Evolutionary conservation across 1,284 basidiomycete genomes (phyloP), one percentile per base, ranked within the genome.

Genomic region (Kalmanozyma brasiliensis): DNA sequence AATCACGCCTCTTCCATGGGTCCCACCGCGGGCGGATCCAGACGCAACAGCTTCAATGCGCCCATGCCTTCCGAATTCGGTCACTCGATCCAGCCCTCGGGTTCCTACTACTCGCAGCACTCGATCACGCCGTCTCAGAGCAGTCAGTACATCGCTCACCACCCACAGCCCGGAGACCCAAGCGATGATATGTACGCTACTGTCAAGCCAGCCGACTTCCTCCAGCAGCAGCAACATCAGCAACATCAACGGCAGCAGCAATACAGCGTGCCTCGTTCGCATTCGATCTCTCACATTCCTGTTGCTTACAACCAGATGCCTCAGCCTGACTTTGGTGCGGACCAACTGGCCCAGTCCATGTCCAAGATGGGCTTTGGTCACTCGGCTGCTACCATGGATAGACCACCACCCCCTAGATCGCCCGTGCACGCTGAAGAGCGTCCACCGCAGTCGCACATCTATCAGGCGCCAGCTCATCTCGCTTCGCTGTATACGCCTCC

Each of bases 361-460:
- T 63, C 60, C 9, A 43, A 49, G 11, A 72, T 72, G 69, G 52
- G 58, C 29, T 62, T 71, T 22, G 33, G 49, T 8, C 61, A 65
- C 20, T 42, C 58, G 9, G 33, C 48, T 1, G 37, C 23, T 4
- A 30, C 34, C n/a, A 26, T 37, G 49, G 64, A 66, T 17, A 63
- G 52, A 32, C 66, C 52, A 8, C 19, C 48, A 40, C 53, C 51
- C 11, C 52, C 49, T 22, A 56, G 37, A 5, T 45, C 66, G 16
- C 56, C 66, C 8, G 43, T 45, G 36, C 49, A 48, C 9, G 29
- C 38, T 1, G 56, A 60, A 5, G 59, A 67, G 34, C 51, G 55
- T 29, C 59, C 64, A 4, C 64, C 64, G 5, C 63, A 56, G 36
- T 72, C 69, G 17, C 68, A 71, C 26, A 64, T 72, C 46, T 72